Evolutionary conservation across 352 stramenopile genomes (phyloP), one percentile per base, ranked within the genome.

Genomic region (Phytophthora ohioensis): DNA sequence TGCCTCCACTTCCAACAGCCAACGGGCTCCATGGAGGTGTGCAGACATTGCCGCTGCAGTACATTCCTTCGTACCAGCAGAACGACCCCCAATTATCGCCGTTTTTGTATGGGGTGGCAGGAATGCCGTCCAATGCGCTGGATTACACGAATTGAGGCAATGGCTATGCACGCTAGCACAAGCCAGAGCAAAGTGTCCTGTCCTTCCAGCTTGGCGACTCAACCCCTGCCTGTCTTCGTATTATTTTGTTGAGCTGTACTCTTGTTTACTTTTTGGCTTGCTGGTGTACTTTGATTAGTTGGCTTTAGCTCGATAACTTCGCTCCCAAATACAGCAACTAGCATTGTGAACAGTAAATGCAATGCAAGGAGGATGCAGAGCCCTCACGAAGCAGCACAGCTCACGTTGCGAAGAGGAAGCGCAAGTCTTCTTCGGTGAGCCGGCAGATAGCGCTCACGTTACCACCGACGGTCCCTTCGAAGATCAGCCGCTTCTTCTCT

Each of bases 401-500:
- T 84, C 47, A 89, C 31, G 58, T 54, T 7, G 82, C 84, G 62
- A 99, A 99, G 10, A 99, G 78, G 60, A 98, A 99, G 6, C 92
- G 82, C 42, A 99, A 62, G 52, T 99, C 96, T 68, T 98, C 95
- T 47, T 97, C 92, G 0, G 95, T 98, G n/a, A 99, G 87, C 13
- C 91, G 87, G 30, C 81, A 90, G 45, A 98, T 90, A 9, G 91
- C 88, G 13, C 81, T 90, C 30, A 90, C 85, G 67, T 95, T 98
- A 21, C 87, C 96, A 15, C 98, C 98, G 11, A 99, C 97, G 0
- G 98, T 99, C 36, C 97, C 98, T 87, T 99, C 97, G 73, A 99
- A 99, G 32, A 99, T 98, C 45, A 99, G 80, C 41, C 90, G 79
- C 71, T 97, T 97, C 74, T 97, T 97, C 64, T 97, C 85, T 61